Evolutionary conservation across 1,284 basidiomycete species (phyloP).

Genomic region (Chondrostereum purpureum): DNA sequence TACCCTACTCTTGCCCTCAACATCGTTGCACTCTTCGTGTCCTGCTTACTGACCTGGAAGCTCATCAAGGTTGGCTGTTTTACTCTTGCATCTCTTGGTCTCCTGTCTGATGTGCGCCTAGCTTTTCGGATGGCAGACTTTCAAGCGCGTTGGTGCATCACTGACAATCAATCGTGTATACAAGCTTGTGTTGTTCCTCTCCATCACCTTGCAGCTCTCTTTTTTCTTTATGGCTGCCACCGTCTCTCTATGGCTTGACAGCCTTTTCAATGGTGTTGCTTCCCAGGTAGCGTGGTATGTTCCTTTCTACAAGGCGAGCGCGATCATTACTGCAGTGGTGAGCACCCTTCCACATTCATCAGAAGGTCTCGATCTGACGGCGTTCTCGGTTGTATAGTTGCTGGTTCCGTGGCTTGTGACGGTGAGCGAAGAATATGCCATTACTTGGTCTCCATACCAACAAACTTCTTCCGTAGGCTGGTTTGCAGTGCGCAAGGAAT

Average conservation of each 20-base stretch:
- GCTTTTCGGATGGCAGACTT: conserved; percentile 79
- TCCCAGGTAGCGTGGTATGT: conserved; percentile 42
- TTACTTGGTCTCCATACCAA: too few relatives aligned
- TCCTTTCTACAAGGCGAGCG: conserved; percentile 46
- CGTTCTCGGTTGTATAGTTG: conserved; percentile 47
- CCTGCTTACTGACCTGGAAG: conserved; percentile 63
- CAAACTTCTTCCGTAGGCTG: conserved; percentile 46
- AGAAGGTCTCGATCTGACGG: too few relatives aligned
- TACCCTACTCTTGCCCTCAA: conserved; percentile 63
- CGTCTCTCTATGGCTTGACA: conserved; percentile 71
- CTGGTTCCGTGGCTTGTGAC: conserved; percentile 62
- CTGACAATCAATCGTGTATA: conserved; percentile 67
- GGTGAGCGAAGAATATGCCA: conserved; percentile 28
- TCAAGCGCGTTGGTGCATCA: conserved; percentile 78
- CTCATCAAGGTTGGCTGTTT: conserved; percentile 57
- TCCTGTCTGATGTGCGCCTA: conserved; percentile 20
- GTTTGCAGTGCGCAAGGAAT: conserved; percentile 66
- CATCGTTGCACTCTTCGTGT: conserved; percentile 49
- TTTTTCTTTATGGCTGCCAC: conserved; percentile 70
- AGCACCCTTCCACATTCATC: conserved; percentile 22
- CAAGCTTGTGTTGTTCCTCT: conserved; percentile 63
- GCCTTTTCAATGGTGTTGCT: conserved; percentile 59
- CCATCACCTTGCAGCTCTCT: conserved; percentile 67
- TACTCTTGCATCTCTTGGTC: not conserved
- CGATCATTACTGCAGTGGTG: conserved; percentile 54